Percentiles rank a stretch among this genome's conserved stretches.
Evolutionary conservation across 441 rosid genomes (phyloP).

Genomic region (Metrosideros polymorpha): DNA sequence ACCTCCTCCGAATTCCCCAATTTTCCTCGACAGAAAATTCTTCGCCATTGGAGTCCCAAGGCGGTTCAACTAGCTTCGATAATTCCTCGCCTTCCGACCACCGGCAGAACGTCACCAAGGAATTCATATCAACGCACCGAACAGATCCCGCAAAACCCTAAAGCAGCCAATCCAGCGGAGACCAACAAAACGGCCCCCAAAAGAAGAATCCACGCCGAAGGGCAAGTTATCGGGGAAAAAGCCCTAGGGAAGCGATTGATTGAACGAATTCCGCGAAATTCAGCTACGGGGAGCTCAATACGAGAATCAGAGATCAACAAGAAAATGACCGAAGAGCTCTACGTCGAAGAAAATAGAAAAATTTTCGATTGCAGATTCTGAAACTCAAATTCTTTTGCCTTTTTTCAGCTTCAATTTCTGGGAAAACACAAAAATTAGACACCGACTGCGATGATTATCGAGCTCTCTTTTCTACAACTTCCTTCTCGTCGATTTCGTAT

Average conservation of each 20-base stretch:
- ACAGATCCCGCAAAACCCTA: neutral
- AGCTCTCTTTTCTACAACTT: neutral
- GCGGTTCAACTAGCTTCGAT: neutral
- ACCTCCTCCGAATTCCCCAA: conserved; percentile 31
- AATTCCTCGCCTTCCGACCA: neutral
- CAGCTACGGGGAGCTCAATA: neutral
- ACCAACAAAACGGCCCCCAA: neutral
- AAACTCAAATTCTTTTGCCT: neutral
- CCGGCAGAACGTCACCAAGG: neutral
- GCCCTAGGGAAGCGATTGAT: neutral
- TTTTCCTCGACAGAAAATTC: conserved; percentile 20
- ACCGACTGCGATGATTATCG: neutral
- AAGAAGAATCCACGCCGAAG: no score
- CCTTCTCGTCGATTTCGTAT: no score
- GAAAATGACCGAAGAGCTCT: neutral
- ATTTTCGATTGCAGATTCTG: neutral
- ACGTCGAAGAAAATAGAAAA: no score
- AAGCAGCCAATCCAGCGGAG: neutral
- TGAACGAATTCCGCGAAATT: neutral
- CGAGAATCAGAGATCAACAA: neutral
- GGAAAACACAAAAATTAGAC: neutral
- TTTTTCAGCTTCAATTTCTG: neutral
- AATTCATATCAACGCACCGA: neutral
- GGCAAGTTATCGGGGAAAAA: neutral
- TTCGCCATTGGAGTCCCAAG: conserved; percentile 10